These are phyloP conservation scores for Antrodiella citrinella DNA, from an alignment of 768 basidiomycete species.

Conservation along the genomic window DNA sequence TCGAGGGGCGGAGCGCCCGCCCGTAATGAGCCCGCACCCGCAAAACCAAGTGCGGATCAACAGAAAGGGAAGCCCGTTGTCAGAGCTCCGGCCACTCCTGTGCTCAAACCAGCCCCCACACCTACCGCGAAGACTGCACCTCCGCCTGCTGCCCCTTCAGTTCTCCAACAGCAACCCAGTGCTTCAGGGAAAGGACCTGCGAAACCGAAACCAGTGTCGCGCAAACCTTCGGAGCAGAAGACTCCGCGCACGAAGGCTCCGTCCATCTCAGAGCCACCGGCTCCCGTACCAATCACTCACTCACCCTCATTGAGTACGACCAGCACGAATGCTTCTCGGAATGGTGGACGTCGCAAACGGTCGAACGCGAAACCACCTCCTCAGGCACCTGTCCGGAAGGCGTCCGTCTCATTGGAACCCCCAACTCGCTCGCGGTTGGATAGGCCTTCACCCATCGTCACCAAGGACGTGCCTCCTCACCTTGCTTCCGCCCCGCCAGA, in stretches of 20 bases:
- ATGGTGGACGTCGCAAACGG: constrained; percentile 42
- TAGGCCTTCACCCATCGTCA: constrained; percentile 20
- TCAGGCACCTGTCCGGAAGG: not conserved
- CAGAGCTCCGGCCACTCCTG: constrained; percentile 1
- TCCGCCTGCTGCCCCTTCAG: constrained; percentile 2
- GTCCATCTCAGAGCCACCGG: constrained; percentile 6
- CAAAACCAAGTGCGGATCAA: constrained; percentile 13
- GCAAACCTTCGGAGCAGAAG: constrained; percentile 10
- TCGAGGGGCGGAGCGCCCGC: constrained; percentile 18
- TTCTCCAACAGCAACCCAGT: not conserved
- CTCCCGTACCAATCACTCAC: constrained; percentile 11
- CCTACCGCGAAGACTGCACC: constrained; percentile 10
- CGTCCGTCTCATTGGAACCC: constrained; percentile 18
- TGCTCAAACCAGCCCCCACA: constrained; percentile 5
- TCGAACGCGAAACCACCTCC: constrained; percentile 26
- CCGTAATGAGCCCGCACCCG: constrained; percentile 10
- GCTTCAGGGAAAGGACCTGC: constrained; percentile 5
- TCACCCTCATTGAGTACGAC: constrained; percentile 13
- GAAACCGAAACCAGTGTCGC: constrained; percentile 10
- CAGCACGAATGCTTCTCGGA: constrained; percentile 27
- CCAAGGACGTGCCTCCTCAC: constrained; percentile 58
- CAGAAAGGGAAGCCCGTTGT: constrained; percentile 13
- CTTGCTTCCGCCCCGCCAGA: constrained; percentile 26
- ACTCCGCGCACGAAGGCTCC: constrained; percentile 10
- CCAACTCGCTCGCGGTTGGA: constrained; percentile 21